Conservation (phyloP, 1,284 basidiomycete species). For the Cutaneotrichosporon sp. region DNA sequence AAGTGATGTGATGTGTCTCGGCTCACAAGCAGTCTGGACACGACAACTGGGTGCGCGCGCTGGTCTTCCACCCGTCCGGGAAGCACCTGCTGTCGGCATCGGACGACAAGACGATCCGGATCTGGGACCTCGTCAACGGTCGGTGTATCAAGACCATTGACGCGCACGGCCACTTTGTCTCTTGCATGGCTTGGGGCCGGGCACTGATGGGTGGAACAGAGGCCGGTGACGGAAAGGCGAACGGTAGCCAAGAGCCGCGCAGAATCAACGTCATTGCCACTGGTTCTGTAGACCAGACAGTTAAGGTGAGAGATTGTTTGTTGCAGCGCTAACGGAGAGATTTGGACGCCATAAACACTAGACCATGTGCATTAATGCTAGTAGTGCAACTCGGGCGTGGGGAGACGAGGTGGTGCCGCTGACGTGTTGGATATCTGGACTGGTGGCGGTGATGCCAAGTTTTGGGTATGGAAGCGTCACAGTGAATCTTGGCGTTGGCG, state of each 20-base stretch:
- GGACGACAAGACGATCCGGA: conserved; percentile 84
- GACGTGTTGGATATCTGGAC: background rate
- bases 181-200: conserved; percentile 76
- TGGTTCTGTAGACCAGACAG: conserved; percentile 70
- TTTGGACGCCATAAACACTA: conserved; percentile 24
- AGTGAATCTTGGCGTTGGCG: too few relatives aligned
- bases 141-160: conserved; percentile 82
- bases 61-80: conserved; percentile 81
- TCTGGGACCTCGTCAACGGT: conserved; percentile 77
- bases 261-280: conserved; percentile 76
- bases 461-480: background rate
- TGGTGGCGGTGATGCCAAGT: background rate
- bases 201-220: conserved; percentile 54
- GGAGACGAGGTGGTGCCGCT: background rate
- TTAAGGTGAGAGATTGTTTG: conserved; percentile 48
- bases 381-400: background rate
- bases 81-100: conserved; percentile 82
- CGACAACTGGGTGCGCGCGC: conserved; percentile 79
- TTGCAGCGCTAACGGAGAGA: conserved; percentile 11
- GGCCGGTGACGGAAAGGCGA: conserved; percentile 25
- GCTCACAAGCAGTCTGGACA: conserved; percentile 62
- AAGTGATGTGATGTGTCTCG: conserved; percentile 31
- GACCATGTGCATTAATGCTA: conserved; percentile 14
- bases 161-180: conserved; percentile 81
- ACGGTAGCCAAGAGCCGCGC: conserved; percentile 57